These are phyloP conservation scores for Mortierella sp. DNA, from an alignment of 371 early-diverging fungal genomes.

Conservation along the genomic window DNA sequence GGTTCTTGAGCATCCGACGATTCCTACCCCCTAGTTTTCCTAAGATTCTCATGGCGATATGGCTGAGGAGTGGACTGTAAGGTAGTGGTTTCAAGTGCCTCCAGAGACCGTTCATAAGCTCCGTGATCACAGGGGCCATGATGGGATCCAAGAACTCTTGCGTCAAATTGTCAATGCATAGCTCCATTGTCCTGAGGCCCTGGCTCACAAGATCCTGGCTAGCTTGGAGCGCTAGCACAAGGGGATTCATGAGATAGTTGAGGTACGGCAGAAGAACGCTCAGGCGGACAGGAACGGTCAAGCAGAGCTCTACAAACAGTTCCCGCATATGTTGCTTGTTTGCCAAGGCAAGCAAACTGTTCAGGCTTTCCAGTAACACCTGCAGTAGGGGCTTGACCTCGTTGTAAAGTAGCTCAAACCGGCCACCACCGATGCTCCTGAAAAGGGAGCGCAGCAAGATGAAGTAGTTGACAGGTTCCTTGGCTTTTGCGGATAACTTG, in stretches of 20 bases:
- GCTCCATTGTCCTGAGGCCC: conserved; percentile 96
- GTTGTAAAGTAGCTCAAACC: conserved; percentile 76
- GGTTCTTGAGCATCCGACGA: conserved; percentile 78
- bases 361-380: conserved; percentile 89
- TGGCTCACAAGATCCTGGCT: conserved; percentile 94
- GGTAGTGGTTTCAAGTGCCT: conserved; percentile 89
- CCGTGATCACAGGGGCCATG: conserved; percentile 92
- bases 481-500: conserved; percentile 83
- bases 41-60: conserved; percentile 91
- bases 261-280: conserved; percentile 95
- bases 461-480: conserved; percentile 93
- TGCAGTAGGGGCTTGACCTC: conserved; percentile 95
- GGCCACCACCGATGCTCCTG: conserved; percentile 79
- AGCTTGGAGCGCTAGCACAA: conserved; percentile 93
- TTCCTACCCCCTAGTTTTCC: conserved; percentile 97
- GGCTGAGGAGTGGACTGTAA: conserved; percentile 83
- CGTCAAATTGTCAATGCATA: conserved; percentile 98
- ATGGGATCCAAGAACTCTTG: conserved; percentile 97
- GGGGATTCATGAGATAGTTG: conserved; percentile 94
- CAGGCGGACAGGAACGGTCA: conserved; percentile 97
- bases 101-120: conserved; percentile 94
- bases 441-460: conserved; percentile 92
- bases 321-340: conserved; percentile 89
- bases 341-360: conserved; percentile 82
- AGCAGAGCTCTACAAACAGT: conserved; percentile 87